A percentile compares a stretch with the other conserved stretches of the same genome.
phyloP scores from a whole-genome alignment of 2,329 filamentous ascomycete species.

The Fusarium cyanostomum region DNA sequence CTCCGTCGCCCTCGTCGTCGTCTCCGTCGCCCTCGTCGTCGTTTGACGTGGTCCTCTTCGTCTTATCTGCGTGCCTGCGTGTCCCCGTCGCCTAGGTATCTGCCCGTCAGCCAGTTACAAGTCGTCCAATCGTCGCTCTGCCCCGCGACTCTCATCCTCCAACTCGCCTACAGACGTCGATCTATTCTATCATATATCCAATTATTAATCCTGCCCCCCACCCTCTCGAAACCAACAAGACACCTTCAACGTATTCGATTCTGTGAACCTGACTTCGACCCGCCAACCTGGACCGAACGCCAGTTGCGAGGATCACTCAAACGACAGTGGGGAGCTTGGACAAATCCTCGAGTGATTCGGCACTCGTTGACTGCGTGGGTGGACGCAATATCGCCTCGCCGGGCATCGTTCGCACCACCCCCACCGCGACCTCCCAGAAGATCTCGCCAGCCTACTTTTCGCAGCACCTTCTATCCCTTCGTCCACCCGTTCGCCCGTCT shows the following conservation, averaged over 20 bases:
- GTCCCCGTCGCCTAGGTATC: slow-evolving; percentile 25
- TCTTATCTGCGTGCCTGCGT: slow-evolving; percentile 13
- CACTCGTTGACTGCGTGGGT: slow-evolving; percentile 33
- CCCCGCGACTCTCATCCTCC: slow-evolving; percentile 25
- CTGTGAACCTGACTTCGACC: slow-evolving; percentile 19
- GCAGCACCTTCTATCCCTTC: slow-evolving; percentile 7
- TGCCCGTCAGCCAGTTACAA: slow-evolving; percentile 30
- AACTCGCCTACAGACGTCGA: slow-evolving; percentile 13
- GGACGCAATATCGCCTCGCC: slow-evolving; percentile 30
- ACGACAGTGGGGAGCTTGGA: slow-evolving; percentile 26
- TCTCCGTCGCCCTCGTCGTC: slow-evolving; percentile 21
- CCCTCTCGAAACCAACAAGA: slow-evolving; percentile 8
- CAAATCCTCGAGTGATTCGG: slow-evolving; percentile 31
- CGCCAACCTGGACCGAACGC: slow-evolving; percentile 14
- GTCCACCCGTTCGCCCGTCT: slow-evolving; percentile 7
- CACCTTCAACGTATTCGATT: slow-evolving; percentile 9
- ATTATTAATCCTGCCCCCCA: slow-evolving; percentile 17
- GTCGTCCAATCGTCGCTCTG: slow-evolving; percentile 25
- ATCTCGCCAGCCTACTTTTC: slow-evolving; percentile 22
- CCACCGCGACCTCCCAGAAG: slow-evolving; percentile 14
- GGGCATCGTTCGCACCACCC: slow-evolving; percentile 21
- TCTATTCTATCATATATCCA: slow-evolving; percentile 27
- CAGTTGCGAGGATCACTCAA: slow-evolving; percentile 14
- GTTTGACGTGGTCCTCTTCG: slow-evolving; percentile 4
- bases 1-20: slow-evolving; percentile 6